Evolutionary conservation across 2,329 filamentous ascomycete genomes (phyloP).

Genomic region (Tolypocladium album): DNA sequence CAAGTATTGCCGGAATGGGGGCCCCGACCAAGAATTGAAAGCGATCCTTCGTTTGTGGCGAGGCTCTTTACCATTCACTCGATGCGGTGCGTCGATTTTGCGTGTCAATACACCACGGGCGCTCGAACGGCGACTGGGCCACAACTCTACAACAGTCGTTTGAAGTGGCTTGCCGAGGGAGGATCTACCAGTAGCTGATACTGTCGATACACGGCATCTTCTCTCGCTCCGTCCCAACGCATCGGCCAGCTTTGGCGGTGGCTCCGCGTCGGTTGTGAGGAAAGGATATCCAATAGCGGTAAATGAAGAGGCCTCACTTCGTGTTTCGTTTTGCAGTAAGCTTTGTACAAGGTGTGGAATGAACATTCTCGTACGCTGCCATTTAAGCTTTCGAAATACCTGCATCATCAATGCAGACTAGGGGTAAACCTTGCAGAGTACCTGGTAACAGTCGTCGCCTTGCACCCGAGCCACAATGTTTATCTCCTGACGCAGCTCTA

Average conservation of each 20-base stretch:
- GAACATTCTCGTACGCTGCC: background rate
- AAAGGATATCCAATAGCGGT: background rate
- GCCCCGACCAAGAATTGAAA: slow-evolving; percentile 5
- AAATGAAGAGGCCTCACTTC: background rate
- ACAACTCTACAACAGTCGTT: background rate
- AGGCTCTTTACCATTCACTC: background rate
- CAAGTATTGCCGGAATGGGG: slow-evolving; percentile 8
- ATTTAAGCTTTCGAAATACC: background rate
- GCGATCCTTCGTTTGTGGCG: background rate
- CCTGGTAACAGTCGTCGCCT: too few species aligned
- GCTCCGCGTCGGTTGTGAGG: background rate
- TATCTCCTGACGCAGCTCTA: too few species aligned
- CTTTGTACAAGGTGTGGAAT: background rate
- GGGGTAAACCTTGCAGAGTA: background rate
- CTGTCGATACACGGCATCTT: too few species aligned
- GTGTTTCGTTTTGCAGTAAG: background rate
- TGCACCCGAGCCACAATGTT: too few species aligned
- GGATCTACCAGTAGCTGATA: background rate
- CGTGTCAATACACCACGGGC: background rate
- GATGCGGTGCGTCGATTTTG: background rate
- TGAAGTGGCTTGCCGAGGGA: background rate
- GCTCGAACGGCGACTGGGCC: background rate
- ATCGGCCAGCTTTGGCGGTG: background rate
- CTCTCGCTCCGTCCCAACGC: background rate
- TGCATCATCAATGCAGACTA: background rate